phyloP scores from a whole-genome alignment of 495 filamentous ascomycete genomes.

The Parathielavia appendiculata region DNA sequence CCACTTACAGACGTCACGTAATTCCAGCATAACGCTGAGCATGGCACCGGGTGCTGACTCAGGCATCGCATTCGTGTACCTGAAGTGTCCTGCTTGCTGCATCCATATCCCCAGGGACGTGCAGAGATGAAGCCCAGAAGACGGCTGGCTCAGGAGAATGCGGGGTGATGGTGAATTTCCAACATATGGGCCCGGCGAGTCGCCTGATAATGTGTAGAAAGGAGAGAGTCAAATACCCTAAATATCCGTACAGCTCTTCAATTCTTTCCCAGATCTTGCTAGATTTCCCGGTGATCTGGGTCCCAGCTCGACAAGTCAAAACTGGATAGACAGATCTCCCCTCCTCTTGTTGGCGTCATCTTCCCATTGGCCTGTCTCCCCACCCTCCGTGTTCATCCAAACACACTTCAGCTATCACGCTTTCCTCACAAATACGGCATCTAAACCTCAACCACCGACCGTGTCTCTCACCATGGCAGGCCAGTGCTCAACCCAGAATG shows the following conservation, averaged over 20 bases:
- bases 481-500: slow-evolving; percentile 18
- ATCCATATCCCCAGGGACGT: neutral
- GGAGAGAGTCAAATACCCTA: no score
- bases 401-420: neutral
- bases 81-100: neutral
- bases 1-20: slow-evolving; percentile 2
- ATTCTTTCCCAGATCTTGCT: no score
- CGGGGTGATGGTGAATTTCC: neutral
- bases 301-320: neutral
- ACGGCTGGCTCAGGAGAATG: no score
- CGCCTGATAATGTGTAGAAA: neutral
- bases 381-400: slow-evolving; percentile 5
- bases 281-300: neutral
- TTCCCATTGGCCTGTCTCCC: neutral
- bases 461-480: neutral
- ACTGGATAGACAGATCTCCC: no score
- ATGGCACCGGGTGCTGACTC: slow-evolving; percentile 7
- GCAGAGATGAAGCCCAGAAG: neutral
- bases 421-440: neutral
- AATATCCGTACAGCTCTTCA: no score
- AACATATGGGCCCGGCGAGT: neutral
- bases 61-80: neutral
- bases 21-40: neutral
- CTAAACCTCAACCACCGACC: neutral
- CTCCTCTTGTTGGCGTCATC: slow-evolving; percentile 9